Conservation (phyloP, 176 grass and related monocot genomes). For the Coix lacrymajobi region DNA sequence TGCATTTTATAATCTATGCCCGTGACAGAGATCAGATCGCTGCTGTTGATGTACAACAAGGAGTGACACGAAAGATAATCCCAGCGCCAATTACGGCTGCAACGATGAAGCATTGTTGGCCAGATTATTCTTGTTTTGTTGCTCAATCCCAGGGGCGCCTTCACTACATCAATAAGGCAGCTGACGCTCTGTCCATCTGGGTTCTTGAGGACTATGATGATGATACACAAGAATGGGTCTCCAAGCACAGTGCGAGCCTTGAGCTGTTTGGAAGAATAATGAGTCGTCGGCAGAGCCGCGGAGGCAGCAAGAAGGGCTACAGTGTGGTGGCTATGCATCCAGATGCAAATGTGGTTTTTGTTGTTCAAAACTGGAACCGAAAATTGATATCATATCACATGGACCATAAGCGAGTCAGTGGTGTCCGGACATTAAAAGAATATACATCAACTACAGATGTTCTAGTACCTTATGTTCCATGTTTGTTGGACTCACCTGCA, state of each 20-base stretch:
- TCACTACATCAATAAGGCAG: background rate
- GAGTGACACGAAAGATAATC: background rate
- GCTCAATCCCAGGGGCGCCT: background rate
- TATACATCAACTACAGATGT: background rate
- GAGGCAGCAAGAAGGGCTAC: background rate
- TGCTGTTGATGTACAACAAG: background rate
- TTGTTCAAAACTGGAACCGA: background rate
- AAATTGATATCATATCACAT: conserved; percentile 12
- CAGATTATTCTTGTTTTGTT: background rate
- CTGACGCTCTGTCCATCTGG: background rate
- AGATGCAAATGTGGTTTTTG: background rate
- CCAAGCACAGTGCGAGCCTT: background rate
- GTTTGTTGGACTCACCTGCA: background rate
- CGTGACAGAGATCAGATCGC: background rate
- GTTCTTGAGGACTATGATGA: background rate
- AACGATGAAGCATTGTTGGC: background rate
- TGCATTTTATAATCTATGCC: background rate
- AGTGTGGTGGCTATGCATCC: background rate
- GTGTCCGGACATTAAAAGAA: background rate
- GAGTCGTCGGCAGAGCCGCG: background rate
- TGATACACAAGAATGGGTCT: background rate
- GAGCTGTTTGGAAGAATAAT: background rate
- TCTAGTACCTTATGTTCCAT: background rate
- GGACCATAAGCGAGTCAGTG: background rate
- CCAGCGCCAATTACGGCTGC: background rate